phyloP scores from a whole-genome alignment of 805 yeast species.

The Lachancea cidri region DNA sequence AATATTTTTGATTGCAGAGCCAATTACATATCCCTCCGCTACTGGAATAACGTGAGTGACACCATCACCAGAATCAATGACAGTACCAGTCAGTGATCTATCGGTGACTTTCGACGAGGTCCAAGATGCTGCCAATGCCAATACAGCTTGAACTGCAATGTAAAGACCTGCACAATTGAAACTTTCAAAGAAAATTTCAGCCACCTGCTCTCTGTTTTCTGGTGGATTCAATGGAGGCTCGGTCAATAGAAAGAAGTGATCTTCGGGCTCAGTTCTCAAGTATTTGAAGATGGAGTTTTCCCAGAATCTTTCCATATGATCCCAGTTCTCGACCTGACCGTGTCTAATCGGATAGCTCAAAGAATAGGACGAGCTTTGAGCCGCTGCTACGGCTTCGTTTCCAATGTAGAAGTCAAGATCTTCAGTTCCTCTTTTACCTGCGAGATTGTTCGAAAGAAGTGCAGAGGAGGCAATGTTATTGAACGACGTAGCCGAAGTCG shows the following conservation, averaged over 20 bases:
- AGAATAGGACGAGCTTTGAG: conserved; percentile 87
- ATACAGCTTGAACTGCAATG: conserved; percentile 97
- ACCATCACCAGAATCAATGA: conserved; percentile 98
- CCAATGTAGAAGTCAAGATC: conserved; percentile 94
- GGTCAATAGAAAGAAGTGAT: conserved; percentile 89
- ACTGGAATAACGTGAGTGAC: conserved; percentile 99
- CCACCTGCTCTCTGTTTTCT: conserved; percentile 96
- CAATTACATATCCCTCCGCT: conserved; percentile 98
- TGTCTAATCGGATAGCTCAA: conserved; percentile 91
- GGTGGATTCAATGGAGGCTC: conserved; percentile 99
- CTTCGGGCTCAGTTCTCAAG: conserved; percentile 97
- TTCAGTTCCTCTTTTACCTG: conserved; percentile 82
- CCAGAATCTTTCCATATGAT: conserved; percentile 99
- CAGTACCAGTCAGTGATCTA: conserved; percentile 96
- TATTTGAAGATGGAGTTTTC: conserved; percentile 95
- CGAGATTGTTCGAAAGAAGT: conserved; percentile 37
- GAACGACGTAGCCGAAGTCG: conserved; percentile 35
- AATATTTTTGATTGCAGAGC: conserved; percentile 92
- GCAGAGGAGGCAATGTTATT: conserved; percentile 24
- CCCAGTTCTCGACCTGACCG: conserved; percentile 99
- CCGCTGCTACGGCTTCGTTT: conserved; percentile 86
- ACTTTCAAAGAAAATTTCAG: conserved; percentile 97
- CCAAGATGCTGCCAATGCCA: conserved; percentile 99
- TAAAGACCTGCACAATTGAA: conserved; percentile 98
- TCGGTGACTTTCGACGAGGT: conserved; percentile 93